A percentile compares a stretch with the other conserved stretches of the same genome.
Evolutionary conservation across 2,329 filamentous ascomycete species (phyloP).

Genomic region (Pestalotiopsis sp.): DNA sequence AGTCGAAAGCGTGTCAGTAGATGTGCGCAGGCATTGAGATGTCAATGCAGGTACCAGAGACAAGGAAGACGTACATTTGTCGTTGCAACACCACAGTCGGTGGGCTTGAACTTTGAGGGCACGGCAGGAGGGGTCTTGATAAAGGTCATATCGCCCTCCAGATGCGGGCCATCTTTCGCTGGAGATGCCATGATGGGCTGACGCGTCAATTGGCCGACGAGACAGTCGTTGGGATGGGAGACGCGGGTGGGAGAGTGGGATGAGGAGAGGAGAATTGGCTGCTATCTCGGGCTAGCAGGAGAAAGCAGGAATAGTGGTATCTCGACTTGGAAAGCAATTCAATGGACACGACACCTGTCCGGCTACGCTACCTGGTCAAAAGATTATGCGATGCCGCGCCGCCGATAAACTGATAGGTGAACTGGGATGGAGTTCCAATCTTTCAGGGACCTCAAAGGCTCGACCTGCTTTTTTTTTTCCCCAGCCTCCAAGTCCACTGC

Average conservation of each 20-base stretch:
- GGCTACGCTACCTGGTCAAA: neutral
- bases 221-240: neutral
- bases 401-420: neutral
- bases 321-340: neutral
- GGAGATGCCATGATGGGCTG: slow-evolving; percentile 17
- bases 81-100: slow-evolving; percentile 50
- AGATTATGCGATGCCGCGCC: neutral
- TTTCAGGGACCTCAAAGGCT: neutral
- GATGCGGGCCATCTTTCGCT: slow-evolving; percentile 20
- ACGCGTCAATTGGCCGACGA: neutral
- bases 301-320: no score
- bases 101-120: slow-evolving; percentile 65
- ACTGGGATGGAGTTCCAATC: neutral
- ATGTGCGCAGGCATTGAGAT: neutral
- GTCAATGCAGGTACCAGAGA: neutral
- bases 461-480: neutral
- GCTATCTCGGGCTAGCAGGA: neutral
- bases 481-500: neutral
- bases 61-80: slow-evolving; percentile 41
- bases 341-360: neutral
- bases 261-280: neutral
- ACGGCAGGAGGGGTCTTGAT: slow-evolving; percentile 38
- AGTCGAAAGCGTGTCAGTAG: neutral
- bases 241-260: neutral
- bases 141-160: slow-evolving; percentile 41